Percentiles rank a stretch among this genome's conserved stretches.
Evolutionary conservation across 2,329 filamentous ascomycete species (phyloP).

Genomic region (Fusarium robinianum): DNA sequence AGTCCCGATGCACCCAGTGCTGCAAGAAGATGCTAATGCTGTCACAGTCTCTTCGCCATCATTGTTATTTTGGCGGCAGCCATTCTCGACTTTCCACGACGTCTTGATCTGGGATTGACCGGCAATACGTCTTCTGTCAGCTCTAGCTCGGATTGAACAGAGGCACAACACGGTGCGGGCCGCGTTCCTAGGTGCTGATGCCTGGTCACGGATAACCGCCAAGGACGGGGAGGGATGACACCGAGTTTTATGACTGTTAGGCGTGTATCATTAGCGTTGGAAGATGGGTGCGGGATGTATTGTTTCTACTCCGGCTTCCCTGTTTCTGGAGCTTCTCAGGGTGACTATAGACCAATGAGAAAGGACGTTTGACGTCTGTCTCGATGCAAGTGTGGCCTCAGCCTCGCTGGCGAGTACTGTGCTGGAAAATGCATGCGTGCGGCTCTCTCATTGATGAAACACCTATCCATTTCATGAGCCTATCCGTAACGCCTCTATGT

Average conservation of each 20-base stretch:
- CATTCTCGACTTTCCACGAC: slow-evolving; percentile 18
- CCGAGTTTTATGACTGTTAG: neutral
- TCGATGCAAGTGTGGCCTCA: no score
- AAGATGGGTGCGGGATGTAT: neutral
- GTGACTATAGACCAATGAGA: no score
- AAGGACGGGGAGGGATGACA: neutral
- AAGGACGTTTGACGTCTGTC: no score
- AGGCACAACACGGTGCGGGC: neutral
- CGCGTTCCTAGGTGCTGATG: no score
- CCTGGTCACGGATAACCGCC: no score
- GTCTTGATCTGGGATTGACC: neutral
- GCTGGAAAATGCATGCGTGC: no score
- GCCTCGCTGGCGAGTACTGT: no score
- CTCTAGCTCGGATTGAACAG: no score
- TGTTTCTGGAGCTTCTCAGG: no score
- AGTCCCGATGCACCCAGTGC: slow-evolving; percentile 6
- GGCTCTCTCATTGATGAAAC: slow-evolving; percentile 2
- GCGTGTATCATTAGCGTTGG: slow-evolving; percentile 8
- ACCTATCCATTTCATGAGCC: slow-evolving; percentile 2
- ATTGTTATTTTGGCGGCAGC: slow-evolving; percentile 25
- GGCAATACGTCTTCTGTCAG: no score
- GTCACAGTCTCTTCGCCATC: slow-evolving; percentile 26
- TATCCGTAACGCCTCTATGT: slow-evolving; percentile 16
- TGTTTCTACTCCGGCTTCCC: no score
- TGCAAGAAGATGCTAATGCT: slow-evolving; percentile 13